Base-by-base conservation (phyloP, 305 asterid species). In the Petunia hybrid region DNA sequence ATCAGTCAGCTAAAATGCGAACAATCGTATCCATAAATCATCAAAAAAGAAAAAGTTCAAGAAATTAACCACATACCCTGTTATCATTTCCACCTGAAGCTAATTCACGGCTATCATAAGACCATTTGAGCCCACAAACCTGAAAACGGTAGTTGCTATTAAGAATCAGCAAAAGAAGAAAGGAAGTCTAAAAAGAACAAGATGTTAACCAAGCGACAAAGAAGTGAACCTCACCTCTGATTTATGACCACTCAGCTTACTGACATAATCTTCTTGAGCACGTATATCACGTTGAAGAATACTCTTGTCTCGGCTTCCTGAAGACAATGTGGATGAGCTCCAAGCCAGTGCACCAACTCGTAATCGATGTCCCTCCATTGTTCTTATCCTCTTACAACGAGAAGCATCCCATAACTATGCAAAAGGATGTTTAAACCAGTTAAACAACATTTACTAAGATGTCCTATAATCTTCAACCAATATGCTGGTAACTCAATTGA, bases 91-190 rank as follows among this genome's bases (percentile, higher is more conserved):
- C 99, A 81, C 99, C 99, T 1, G 98, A 96, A 84, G 99, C 99
- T 86, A 96, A 87, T 86, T 96, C 97, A 55, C 97, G 94, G 86
- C 89, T 94, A 86, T 96, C 98, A 81, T 89, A 91, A 8, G 99
- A 96, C 99, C 99, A 96, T 91, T 94, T 96, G 88, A 96, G 90
- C 79, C 99, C 99, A 89, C 99, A 96, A 82, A 96, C 98, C 99
- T 96, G 84, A 55, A 83, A 74, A 76, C 3, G n/a, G 78, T 9
- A 48, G 45, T 48, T 35, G 42, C 45, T 73, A 73, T 55, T 6
- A 73, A 48, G 45, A 73, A 73, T 35, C 78, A 73, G 45, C 31
- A 48, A 48, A 73, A 7, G 35, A 3, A 35, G 43, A 6, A 43
- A 59, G 4, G 12, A 22, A 42, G 76, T 48, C 10, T 6, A 56